Conservation (phyloP, 495 filamentous ascomycete species). For the Umbilicaria muhlenbergii region DNA sequence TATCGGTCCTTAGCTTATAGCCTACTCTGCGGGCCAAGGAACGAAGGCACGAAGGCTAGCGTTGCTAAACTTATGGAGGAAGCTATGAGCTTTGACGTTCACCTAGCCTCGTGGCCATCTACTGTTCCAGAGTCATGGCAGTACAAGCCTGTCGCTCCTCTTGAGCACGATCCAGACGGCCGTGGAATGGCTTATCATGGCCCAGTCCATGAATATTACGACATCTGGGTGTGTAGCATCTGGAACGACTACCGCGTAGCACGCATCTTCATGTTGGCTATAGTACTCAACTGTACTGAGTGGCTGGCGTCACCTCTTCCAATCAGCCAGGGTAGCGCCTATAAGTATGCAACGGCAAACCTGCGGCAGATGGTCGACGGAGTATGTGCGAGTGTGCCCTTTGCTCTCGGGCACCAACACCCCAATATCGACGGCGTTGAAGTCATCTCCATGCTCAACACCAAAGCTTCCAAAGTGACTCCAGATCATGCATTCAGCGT, state of each 20-base stretch:
- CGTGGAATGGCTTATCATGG: neutral
- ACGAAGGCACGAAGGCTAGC: constrained; percentile 4
- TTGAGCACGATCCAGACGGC: neutral
- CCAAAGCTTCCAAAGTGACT: no score
- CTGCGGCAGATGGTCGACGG: no score
- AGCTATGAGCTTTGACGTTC: constrained; percentile 1
- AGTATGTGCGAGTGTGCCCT: no score
- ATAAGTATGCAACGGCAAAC: no score
- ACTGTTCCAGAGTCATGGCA: neutral
- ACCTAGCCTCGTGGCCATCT: constrained; percentile 1
- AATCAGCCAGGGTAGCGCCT: no score
- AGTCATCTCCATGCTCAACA: no score
- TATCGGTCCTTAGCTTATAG: no score
- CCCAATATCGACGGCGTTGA: no score
- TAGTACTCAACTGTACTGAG: no score
- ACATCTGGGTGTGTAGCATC: constrained; percentile 38
- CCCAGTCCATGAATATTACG: constrained; percentile 41
- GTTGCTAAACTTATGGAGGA: constrained; percentile 1
- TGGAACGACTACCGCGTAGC: constrained; percentile 52
- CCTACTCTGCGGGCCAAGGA: neutral
- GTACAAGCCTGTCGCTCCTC: neutral
- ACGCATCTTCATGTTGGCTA: constrained; percentile 26
- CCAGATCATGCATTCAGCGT: no score
- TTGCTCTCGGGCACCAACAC: no score
- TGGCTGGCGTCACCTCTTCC: no score